Base-by-base conservation (phyloP, 768 basidiomycete genomes). In the Artomyces pyxidatus region DNA sequence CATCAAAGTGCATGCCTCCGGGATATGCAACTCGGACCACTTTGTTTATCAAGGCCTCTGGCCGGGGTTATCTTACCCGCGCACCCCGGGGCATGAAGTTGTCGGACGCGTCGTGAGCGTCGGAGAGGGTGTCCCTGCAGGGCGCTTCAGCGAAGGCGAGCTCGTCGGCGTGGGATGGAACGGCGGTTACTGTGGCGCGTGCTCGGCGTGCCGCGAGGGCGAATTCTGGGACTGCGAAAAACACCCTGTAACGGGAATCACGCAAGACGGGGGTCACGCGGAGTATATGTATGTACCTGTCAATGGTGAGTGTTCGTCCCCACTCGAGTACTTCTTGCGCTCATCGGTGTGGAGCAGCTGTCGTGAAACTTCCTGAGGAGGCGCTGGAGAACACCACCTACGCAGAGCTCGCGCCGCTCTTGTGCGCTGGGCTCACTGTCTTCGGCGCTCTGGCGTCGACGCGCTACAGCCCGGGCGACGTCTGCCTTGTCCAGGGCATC, bases 401-500 rank as follows among this genome's bases (percentile, higher is more conserved):
- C 44, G 52, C 52, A 6, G 51, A 52, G 30, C 40, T 48, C 11
- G 58, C 49, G 9, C 45, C 51, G 1, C 45, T 63, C 8, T 47
- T 61, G 8, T 64, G 61, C 28, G 62, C 57, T 22, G 63, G 58
- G 32, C 58, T 61, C 6, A 67, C 65, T 14, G 56, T 55, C 23
- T 67, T 52, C 55, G 58, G 61, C 10, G 38, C 53, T 2, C 43
- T 51, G 16, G 37, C 62, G 49, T 27, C 27, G 14, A 59, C 57
- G 19, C 37, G 29, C 3, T 14, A 54, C 14, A 37, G 37, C 14
- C 50, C 62, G 0, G 66, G 65, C 12, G 65, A 65, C 32, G 42
- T 66, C 19, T 61, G 62, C 10, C 64, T 55, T 0, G 51, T 68
- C 6, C 65, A 65, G 32, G 66, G 65, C n/a, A 45, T 66, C 28